Base-by-base conservation (phyloP, 805 yeast species). In the Schwanniomyces pseudopolymorphus region DNA sequence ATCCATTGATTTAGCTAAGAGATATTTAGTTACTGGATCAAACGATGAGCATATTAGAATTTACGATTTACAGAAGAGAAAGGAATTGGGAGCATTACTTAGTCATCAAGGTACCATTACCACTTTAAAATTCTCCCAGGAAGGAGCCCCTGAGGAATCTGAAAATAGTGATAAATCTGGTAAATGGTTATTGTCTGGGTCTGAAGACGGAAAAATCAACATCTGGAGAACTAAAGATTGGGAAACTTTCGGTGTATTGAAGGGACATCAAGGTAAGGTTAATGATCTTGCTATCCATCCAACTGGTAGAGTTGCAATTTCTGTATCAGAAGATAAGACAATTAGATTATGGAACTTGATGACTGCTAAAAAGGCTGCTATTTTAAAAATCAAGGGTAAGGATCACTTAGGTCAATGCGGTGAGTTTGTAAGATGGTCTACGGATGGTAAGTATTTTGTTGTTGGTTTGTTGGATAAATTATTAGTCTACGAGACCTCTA, bases 141-240 rank as follows among this genome's bases (percentile, higher is more conserved):
- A 81, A 55, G 67, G 63, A 17, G 26, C 43, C 10, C 44, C 45
- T 4, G 47, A 47, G 9, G 27, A 21, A 3, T 49, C 52, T 5
- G 21, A 42, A 27, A n/a, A 26, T 24, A 39, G 50, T 28, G 67
- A 61, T 42, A 77, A 77, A 45, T 67, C 75, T n/a, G 90, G 89
- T 3, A 89, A 85, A 60, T 94, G 99, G 99, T 75, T 94, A 28
- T 69, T 94, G 21, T 85, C 95, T 10, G 96, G 94, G 0, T 87
- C 91, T 2, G 96, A 87, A 38, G 98, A 94, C 63, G 96, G 97
- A 20, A 85, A 83, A 49, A 83, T 94, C 40, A 80, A 89, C 43
- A 79, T 94, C 36, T 94, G 99, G 99, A 77, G 98, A 65, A 87
- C 94, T 3, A 89, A 88, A 64, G 99, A 94, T 68, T 94, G 99